Conservation (phyloP, 768 basidiomycete species). For the Boletus rubropictus region DNA sequence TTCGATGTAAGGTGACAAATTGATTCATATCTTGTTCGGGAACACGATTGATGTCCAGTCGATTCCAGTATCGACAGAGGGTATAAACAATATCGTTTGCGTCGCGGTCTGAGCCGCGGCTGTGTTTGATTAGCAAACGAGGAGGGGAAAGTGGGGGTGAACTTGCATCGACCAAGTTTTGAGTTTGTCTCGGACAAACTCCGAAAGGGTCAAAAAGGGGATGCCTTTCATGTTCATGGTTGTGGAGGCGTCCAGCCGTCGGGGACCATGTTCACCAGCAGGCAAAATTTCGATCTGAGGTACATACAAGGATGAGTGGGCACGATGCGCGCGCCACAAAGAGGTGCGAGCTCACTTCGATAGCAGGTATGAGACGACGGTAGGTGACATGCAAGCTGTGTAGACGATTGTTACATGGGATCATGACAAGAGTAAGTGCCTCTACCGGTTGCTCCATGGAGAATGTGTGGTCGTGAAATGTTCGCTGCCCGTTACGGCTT, state of each 20-base stretch:
- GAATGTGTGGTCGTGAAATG: constrained; percentile 65
- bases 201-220: constrained; percentile 79
- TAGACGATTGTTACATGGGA: constrained; percentile 9
- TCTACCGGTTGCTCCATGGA: constrained; percentile 82
- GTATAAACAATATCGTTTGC: constrained; percentile 73
- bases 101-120: constrained; percentile 65
- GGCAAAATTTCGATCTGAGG: constrained; percentile 75
- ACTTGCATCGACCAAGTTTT: constrained; percentile 77
- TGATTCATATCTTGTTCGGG: constrained; percentile 80
- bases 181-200: constrained; percentile 81
- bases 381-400: constrained; percentile 70
- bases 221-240: constrained; percentile 64
- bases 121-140: constrained; percentile 29
- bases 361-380: constrained; percentile 66
- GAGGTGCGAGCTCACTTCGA: constrained; percentile 48
- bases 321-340: constrained; percentile 2
- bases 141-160: not conserved
- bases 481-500: constrained; percentile 59
- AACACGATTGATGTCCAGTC: constrained; percentile 80
- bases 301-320: constrained; percentile 5
- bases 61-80: constrained; percentile 72
- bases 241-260: constrained; percentile 60
- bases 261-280: constrained; percentile 77
- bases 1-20: constrained; percentile 55
- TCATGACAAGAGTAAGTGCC: not conserved